phyloP scores from a whole-genome alignment of 2,329 filamentous ascomycete genomes.

The Diplodia scrobiculata region DNA sequence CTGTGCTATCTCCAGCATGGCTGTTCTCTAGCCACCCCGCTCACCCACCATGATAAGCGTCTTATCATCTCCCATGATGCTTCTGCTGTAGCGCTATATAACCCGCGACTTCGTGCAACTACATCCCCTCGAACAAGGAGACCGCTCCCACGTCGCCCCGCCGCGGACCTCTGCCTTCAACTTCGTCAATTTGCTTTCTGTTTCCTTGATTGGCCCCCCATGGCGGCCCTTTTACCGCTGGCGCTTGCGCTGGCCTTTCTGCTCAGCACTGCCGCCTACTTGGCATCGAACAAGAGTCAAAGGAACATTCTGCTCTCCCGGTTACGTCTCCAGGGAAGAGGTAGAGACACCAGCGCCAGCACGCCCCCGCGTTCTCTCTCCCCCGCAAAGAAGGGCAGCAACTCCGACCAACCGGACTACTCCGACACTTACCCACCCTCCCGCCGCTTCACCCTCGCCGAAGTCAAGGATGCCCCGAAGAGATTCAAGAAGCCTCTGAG shows the following conservation, averaged over 20 bases:
- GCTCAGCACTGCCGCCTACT: conserved; percentile 35
- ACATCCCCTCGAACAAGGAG: conserved; percentile 1
- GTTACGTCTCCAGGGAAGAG: conserved; percentile 43
- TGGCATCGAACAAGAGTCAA: conserved; percentile 42
- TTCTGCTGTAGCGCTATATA: conserved; percentile 4
- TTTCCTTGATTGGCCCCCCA: conserved; percentile 19
- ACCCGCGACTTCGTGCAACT: conserved; percentile 10
- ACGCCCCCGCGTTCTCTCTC: conserved; percentile 59
- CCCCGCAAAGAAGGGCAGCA: conserved; percentile 48
- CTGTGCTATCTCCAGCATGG: conserved; percentile 1
- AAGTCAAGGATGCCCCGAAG: conserved; percentile 36
- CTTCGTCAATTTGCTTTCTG: background rate
- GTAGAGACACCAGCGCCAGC: conserved; percentile 51
- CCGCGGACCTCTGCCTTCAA: too few species aligned
- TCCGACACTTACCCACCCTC: conserved; percentile 57
- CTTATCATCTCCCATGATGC: conserved; percentile 11
- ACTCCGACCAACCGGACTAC: conserved; percentile 44
- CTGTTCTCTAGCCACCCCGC: background rate
- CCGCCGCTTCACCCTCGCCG: conserved; percentile 51
- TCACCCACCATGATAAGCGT: conserved; percentile 8
- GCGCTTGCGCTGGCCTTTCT: conserved; percentile 41
- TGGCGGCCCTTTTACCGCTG: conserved; percentile 34
- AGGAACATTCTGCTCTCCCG: conserved; percentile 47
- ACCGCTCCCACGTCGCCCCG: background rate
- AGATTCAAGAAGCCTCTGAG: conserved; percentile 37